Base-by-base conservation (phyloP, 2,329 filamentous ascomycete species). In the Simplicillium aogashimaense region DNA sequence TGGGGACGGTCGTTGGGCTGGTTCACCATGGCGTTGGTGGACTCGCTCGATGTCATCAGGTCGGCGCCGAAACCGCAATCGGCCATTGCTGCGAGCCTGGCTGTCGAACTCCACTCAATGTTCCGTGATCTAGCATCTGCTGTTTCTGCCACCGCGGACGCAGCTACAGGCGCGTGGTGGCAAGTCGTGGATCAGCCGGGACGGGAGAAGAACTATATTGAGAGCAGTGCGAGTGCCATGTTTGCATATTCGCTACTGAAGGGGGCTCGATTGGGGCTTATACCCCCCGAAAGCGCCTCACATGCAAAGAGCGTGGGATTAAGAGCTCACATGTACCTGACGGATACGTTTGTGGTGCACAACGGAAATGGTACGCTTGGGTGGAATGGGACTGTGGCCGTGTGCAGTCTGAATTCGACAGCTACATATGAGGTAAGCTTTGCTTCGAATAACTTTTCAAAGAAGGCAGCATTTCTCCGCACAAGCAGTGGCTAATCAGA, bases 401-500 rank as follows among this genome's bases (percentile, higher is more conserved):
- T 63, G 10, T 63, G 59, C 45, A 63, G 60, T 38, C 46, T 63
- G 32, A 63, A 63, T 47, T 63, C 60, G 31, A 61, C 51, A 3
- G 60, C 60, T 1, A 48, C 41, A 2, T 63, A 59, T 39, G 58
- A 63, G 20, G 20, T 9, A 9, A 25, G 20, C n/a, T n/a, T n/a
- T 25, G 9, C 20, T 6, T 25, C 6, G 20, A 25, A 25, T 25
- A 9, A 25, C 5, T 9, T 9, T 9, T 9, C 20, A 6, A 9
- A 25, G 20, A 25, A n/a, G n/a, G n/a, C n/a, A n/a, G n/a, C n/a
- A n/a, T n/a, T n/a, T n/a, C n/a, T n/a, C n/a, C n/a, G n/a, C n/a
- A n/a, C n/a, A n/a, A n/a, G 20, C 20, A 25, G 9, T 25, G 20
- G 20, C 20, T 25, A 25, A 25, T 9, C 20, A 25, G 9, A 5